Percentiles rank a stretch among this genome's conserved stretches.
Conservation (phyloP, 768 basidiomycete species). For the Podaxis pistillaris region DNA sequence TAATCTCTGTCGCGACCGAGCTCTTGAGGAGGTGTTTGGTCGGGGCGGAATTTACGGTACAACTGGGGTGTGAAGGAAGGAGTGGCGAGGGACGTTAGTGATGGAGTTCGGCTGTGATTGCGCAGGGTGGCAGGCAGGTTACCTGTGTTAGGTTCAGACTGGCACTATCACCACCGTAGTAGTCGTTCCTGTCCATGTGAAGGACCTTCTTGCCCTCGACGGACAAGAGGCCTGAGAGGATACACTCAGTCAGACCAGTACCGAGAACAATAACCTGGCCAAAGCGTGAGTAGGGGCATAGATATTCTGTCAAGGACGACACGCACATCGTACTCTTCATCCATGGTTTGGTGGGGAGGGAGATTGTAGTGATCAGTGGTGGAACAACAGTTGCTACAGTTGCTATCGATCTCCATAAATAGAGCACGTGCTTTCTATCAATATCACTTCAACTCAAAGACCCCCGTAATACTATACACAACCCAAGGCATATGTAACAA, state of each 20-base stretch:
- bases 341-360: slow-evolving; percentile 57
- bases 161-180: slow-evolving; percentile 97
- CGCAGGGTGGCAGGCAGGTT: slow-evolving; percentile 7
- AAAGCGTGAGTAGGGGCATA: slow-evolving; percentile 16
- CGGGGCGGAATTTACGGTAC: slow-evolving; percentile 90
- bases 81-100: neutral
- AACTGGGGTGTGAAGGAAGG: slow-evolving; percentile 48
- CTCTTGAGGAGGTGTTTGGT: slow-evolving; percentile 72
- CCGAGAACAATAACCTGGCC: slow-evolving; percentile 85
- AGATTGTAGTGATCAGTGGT: slow-evolving; percentile 22
- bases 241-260: slow-evolving; percentile 97
- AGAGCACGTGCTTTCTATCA: slow-evolving; percentile 15
- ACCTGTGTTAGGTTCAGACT: slow-evolving; percentile 98
- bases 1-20: slow-evolving; percentile 98
- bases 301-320: slow-evolving; percentile 8
- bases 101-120: neutral
- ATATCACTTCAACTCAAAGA: neutral
- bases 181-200: slow-evolving; percentile 98
- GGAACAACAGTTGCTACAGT: slow-evolving; percentile 21
- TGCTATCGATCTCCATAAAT: slow-evolving; percentile 16
- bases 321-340: slow-evolving; percentile 96
- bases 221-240: slow-evolving; percentile 96
- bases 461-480: slow-evolving; percentile 2
- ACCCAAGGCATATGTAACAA: slow-evolving; percentile 6
- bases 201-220: slow-evolving; percentile 99